Conservation (phyloP, 768 basidiomycete species). For the Nidularia pulvinata region DNA sequence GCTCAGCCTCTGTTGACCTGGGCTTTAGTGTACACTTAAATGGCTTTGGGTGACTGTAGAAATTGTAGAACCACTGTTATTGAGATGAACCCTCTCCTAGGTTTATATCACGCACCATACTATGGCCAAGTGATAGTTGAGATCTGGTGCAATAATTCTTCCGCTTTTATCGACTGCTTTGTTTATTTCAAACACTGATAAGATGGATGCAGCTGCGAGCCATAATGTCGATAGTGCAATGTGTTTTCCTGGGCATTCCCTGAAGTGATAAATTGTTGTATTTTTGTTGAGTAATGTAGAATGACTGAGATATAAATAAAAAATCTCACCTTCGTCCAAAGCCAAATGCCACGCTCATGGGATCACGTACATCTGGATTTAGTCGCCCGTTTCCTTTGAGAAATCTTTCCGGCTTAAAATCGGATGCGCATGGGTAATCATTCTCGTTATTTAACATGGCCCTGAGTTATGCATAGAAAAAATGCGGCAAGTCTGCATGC, state of each 20-base stretch:
- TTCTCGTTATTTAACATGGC: constrained; percentile 6
- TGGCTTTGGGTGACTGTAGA: no score
- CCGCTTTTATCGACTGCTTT: constrained; percentile 2
- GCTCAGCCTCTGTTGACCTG: no score
- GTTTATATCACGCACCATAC: not conserved
- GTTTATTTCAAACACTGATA: constrained; percentile 5
- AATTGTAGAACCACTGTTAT: no score
- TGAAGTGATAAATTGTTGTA: not conserved
- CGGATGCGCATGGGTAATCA: constrained; percentile 9
- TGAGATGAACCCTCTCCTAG: no score
- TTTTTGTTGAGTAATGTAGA: not conserved
- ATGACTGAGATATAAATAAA: not conserved
- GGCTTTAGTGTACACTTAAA: no score
- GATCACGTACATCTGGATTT: constrained; percentile 5
- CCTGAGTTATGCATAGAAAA: not conserved
- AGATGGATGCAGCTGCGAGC: constrained; percentile 5
- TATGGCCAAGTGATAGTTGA: not conserved
- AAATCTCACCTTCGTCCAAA: constrained; percentile 10
- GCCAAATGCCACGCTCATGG: constrained; percentile 4
- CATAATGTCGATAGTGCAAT: constrained; percentile 6
- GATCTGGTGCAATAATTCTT: not conserved
- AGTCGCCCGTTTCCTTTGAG: constrained; percentile 7
- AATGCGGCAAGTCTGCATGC: no score
- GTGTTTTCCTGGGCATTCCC: constrained; percentile 6
- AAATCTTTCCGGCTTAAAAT: constrained; percentile 12